Base-by-base conservation (phyloP, 1,284 basidiomycete genomes). In the Cutaneotrichosporon curvatum region DNA sequence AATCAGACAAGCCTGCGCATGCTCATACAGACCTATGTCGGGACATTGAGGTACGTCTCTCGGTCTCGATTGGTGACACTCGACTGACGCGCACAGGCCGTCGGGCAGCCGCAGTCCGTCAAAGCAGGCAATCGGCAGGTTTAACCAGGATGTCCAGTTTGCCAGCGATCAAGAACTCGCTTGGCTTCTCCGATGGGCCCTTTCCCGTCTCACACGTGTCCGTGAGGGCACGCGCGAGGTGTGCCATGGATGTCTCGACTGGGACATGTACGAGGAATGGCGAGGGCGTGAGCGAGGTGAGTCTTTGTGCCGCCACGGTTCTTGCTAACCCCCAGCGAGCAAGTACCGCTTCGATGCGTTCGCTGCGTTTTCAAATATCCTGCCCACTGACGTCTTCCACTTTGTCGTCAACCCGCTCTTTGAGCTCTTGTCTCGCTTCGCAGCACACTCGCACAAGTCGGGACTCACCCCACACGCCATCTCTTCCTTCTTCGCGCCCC, bases 401-500 rank as follows among this genome's bases (percentile, higher is more conserved):
- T 78, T 10, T 1, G 77, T 88, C 45, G 69, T 90, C 42, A 67
- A 79, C 48, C 79, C 82, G 1, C 71, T 90, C 8, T 78, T 90
- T 59, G 77, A 79, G 18, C 79, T 95, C 22, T 75, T 92, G 30
- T 79, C 82, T 2, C 81, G 85, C 16, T 79, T 94, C 47, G 81
- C 84, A 0, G 84, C 88, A 0, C 81, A 92, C 63, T 84, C 84
- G 4, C 54, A 78, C 79, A 15, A 79, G 74, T 89, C 86, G 10
- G 86, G 87, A 7, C 83, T 89, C 54, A 89, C 86, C 0, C 87
- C 87, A 2, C 83, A 85, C 22, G 81, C 84, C 2, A 76, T 91
- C 30, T 84, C 87, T 0, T 81, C 86, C n/a, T 78, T 89, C n/a
- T 92, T 92, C 67, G 85, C 84, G 0, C 86, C 84, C 5, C 75